Percentiles rank a stretch among this genome's conserved stretches.
Conservation (phyloP, 352 stramenopile species). For the Elongisporangium prolatum region DNA sequence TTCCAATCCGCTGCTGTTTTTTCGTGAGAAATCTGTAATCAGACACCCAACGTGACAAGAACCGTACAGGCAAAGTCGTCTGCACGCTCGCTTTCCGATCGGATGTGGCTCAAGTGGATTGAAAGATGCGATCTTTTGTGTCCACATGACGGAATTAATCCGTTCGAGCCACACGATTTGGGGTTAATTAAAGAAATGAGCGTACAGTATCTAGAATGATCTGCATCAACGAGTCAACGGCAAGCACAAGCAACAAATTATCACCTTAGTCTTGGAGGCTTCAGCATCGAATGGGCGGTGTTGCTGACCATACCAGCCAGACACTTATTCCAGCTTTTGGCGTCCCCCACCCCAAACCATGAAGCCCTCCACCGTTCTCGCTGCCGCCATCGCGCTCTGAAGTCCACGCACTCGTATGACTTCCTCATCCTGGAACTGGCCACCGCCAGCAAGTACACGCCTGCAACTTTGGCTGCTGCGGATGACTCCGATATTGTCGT, state of each 20-base stretch:
- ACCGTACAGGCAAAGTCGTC: no score
- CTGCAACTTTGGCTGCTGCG: conserved; percentile 24
- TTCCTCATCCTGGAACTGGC: conserved; percentile 51
- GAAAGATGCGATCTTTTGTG: background rate
- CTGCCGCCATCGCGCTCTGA: conserved; percentile 11
- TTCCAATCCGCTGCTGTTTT: background rate
- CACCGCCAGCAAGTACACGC: conserved; percentile 19
- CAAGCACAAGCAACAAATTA: background rate
- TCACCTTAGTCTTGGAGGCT: background rate
- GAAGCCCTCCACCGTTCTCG: conserved; percentile 16
- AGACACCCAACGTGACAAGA: background rate
- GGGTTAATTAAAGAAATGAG: background rate
- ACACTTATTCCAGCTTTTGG: background rate
- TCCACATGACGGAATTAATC: background rate
- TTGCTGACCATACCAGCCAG: background rate
- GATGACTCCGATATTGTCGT: conserved; percentile 17
- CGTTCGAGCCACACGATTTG: background rate
- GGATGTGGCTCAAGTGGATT: background rate
- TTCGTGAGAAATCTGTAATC: background rate
- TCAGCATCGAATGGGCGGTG: background rate
- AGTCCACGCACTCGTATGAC: conserved; percentile 27
- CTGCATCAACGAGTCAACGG: background rate
- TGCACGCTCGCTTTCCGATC: background rate
- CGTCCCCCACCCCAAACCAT: conserved; percentile 4
- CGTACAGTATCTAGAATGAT: background rate